Base-by-base conservation (phyloP, 2,329 filamentous ascomycete species). In the Biscogniauxia marginata region DNA sequence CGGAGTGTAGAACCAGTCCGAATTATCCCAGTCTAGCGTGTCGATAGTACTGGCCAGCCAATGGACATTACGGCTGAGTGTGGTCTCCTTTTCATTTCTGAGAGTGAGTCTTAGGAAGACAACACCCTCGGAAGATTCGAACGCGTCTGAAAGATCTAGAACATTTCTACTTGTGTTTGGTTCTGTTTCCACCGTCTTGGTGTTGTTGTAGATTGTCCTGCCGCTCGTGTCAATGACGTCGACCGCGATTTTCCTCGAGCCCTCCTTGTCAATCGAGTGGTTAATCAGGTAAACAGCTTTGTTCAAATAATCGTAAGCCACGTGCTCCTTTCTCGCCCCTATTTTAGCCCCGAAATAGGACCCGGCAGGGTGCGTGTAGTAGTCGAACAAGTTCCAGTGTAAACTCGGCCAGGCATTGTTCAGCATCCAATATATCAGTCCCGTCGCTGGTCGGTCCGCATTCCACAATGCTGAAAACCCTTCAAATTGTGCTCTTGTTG, bases 371-470 rank as follows among this genome's bases (percentile, higher is more conserved):
- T 78, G 79, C 44, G 86, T 69, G 59, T 87, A 87, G 66, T 84
- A 84, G 62, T 87, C 85, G 65, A 86, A 86, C 5, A 86, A 70
- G 52, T 84, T 83, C 85, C 85, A 88, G 64, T 87, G 85, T 23
- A 88, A 71, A 53, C 77, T 81, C 0, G 85, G 85, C 84, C 84
- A 88, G 0, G 84, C 85, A 47, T 80, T 80, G 61, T 86, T 86
- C 52, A 87, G 68, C 84, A 88, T 87, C 85, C 85, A 88, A 71
- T 88, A 88, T 16, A 88, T 80, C 49, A 83, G 49, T 0, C 85
- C 85, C 0, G 84, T 87, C 0, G 84, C 83, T 0, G 83, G 80
- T 3, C 79, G 72, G 1, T 71, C 67, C 1, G 74, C 74, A 57
- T 67, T 80, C 77, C 83, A 85, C 0, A 75, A 72, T 2, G 79